Conservation (phyloP, 768 basidiomycete species). For the Kwoniella newhampshirensis region DNA sequence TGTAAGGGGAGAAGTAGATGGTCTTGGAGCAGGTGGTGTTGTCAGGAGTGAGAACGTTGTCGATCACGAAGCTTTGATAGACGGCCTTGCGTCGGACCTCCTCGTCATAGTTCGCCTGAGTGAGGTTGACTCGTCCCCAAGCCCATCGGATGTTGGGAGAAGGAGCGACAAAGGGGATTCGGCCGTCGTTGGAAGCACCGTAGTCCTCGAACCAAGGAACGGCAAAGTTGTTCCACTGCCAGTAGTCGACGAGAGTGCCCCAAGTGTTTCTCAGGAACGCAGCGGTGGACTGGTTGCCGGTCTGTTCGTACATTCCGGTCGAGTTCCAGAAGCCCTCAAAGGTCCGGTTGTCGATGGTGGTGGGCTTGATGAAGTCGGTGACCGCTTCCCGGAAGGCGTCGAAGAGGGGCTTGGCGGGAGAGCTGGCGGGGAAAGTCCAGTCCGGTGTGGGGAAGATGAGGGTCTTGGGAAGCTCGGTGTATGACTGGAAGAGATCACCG, state of each 20-base stretch:
- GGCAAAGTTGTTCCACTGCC: slow-evolving; percentile 20
- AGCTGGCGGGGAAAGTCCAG: slow-evolving; percentile 32
- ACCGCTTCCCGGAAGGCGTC: slow-evolving; percentile 23
- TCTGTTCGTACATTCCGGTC: not conserved
- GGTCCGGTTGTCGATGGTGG: slow-evolving; percentile 4
- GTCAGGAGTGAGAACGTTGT: slow-evolving; percentile 21
- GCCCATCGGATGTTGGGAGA: slow-evolving; percentile 33
- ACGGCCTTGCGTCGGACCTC: slow-evolving; percentile 26
- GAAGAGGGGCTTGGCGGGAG: slow-evolving; percentile 23
- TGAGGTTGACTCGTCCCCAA: slow-evolving; percentile 24
- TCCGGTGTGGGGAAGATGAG: no score
- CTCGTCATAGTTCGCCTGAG: slow-evolving; percentile 21
- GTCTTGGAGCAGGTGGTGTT: slow-evolving; percentile 36
- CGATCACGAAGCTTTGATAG: slow-evolving; percentile 34
- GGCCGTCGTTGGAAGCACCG: slow-evolving; percentile 23
- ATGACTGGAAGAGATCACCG: slow-evolving; percentile 18
- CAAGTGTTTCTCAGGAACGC: no score
- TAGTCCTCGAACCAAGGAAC: slow-evolving; percentile 26
- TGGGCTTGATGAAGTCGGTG: slow-evolving; percentile 14
- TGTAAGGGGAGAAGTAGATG: slow-evolving; percentile 30
- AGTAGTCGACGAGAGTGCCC: not conserved
- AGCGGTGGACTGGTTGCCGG: not conserved
- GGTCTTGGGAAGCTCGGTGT: slow-evolving; percentile 29
- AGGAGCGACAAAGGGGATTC: slow-evolving; percentile 28
- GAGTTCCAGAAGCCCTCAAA: slow-evolving; percentile 7